Conservation (phyloP, 1,284 basidiomycete genomes). For the Moesziomyces parantarcticus region DNA sequence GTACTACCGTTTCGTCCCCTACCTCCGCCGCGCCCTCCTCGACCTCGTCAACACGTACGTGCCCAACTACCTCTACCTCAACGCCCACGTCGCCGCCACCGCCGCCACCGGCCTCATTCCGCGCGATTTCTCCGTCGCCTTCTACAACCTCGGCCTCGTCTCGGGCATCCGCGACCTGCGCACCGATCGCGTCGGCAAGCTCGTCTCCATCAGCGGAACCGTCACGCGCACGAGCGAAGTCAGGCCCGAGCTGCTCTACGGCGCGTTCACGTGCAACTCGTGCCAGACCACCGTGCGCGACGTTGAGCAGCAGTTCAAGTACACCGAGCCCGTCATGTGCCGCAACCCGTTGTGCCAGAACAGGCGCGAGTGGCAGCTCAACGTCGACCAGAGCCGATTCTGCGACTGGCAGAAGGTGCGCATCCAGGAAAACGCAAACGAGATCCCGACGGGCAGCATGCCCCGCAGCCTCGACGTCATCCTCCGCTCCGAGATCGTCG, state of each 20-base stretch:
- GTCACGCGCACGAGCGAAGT: conserved; percentile 98
- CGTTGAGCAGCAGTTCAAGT: conserved; percentile 99
- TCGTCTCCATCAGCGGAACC: conserved; percentile 63
- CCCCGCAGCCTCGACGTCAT: conserved; percentile 86
- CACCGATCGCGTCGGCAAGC: conserved; percentile 63
- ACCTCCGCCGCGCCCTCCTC: conserved; percentile 87
- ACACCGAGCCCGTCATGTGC: conserved; percentile 96
- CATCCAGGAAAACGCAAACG: conserved; percentile 98
- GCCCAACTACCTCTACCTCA: conserved; percentile 92
- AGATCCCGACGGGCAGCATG: conserved; percentile 95
- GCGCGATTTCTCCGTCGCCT: conserved; percentile 93
- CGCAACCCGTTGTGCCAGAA: conserved; percentile 94
- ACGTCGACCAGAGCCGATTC: conserved; percentile 96
- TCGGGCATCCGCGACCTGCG: conserved; percentile 92
- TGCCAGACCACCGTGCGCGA: conserved; percentile 90
- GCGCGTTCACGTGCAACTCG: conserved; percentile 90
- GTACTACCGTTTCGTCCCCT: conserved; percentile 89
- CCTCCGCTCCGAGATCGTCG: conserved; percentile 92
- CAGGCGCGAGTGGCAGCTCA: conserved; percentile 88
- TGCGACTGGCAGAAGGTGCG: conserved; percentile 99
- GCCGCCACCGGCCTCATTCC: conserved; percentile 84
- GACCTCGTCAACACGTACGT: conserved; percentile 87
- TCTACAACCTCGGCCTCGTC: conserved; percentile 93
- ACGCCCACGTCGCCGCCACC: conserved; percentile 72
- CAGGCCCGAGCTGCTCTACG: conserved; percentile 90